Base-by-base conservation (phyloP, 2,329 filamentous ascomycete species). In the Fusarium liriodendri region DNA sequence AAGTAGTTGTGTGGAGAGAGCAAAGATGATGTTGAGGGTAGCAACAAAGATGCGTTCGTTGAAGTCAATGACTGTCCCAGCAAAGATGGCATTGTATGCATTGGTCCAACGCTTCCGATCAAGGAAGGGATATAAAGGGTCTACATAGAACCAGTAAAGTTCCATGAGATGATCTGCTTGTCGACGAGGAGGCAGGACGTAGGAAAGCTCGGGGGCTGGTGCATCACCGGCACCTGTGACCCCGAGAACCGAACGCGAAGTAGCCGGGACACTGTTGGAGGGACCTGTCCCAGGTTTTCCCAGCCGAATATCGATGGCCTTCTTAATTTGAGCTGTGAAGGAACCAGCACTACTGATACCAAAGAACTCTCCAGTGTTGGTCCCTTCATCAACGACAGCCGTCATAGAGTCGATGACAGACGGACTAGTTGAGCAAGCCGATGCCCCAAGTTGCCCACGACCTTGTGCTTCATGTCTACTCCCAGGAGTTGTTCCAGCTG, bases 311-410 rank as follows among this genome's bases (percentile, higher is more conserved):
- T 86, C 84, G 2, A 86, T 83, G 0, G 84, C 84, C 1, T 80
- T 82, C 61, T 83, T 85, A 42, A 87, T 86, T 63, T 86, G 84
- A 2, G 81, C 81, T 32, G 85, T 86, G 57, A 87, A 87, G 3
- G 84, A 85, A 0, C 84, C 84, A 1, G 84, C 84, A 65, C 85
- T 87, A 18, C 84, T 86, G 68, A 82, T 86, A 0, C 85, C 85
- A 64, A 87, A 87, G 67, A 85, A 86, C 20, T 85, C 85, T 16
- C 83, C 80, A 1, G 80, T 84, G 25, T 76, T 82, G 1, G 72
- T 74, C 1, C 82, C 84, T 63, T 86, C 84, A 29, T 85, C 84
- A 4, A 84, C 78, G 1, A 86, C 81, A 0, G 83, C 83, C 8
- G 85, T 86, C 83, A 87, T 87, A 3, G 85, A 85, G 69, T 86